Percentiles rank a stretch among this genome's conserved stretches.
phyloP scores from a whole-genome alignment of 306 rosid genomes.

The Purshia tridentata region DNA sequence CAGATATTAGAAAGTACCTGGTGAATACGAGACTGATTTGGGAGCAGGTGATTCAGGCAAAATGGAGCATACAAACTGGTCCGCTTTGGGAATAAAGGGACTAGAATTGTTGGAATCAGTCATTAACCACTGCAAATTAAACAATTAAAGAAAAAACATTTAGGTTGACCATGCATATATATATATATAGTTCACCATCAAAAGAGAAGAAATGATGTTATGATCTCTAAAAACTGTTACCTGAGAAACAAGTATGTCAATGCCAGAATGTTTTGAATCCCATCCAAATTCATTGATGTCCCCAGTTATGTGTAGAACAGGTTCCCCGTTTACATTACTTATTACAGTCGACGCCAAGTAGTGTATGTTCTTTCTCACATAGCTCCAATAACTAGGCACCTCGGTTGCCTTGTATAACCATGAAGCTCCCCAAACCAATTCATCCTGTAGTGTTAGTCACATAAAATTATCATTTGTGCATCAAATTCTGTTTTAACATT shows the following conservation, averaged over 20 bases:
- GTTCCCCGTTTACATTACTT: conserved; percentile 5
- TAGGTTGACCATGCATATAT: too few species aligned
- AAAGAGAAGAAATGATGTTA: too few species aligned
- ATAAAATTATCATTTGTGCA: too few species aligned
- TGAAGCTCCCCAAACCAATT: conserved; percentile 55
- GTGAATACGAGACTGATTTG: conserved; percentile 32
- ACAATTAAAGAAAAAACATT: neutral
- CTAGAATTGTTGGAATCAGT: conserved; percentile 2
- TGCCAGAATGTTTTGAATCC: conserved; percentile 49
- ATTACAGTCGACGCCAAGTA: neutral
- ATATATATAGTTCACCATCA: too few species aligned
- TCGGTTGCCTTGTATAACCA: conserved; percentile 47
- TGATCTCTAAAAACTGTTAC: too few species aligned
- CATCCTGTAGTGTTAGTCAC: conserved; percentile 36
- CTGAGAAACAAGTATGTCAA: conserved; percentile 50
- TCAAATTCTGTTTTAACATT: too few species aligned
- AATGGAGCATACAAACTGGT: conserved; percentile 41
- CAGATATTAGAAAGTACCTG: too few species aligned
- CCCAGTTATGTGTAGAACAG: neutral
- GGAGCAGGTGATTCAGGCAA: conserved; percentile 36
- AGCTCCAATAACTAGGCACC: conserved; percentile 13
- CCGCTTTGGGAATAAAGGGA: conserved; percentile 36
- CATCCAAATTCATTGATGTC: conserved; percentile 44
- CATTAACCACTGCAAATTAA: conserved; percentile 39
- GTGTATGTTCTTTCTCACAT: conserved; percentile 29